phyloP scores from a whole-genome alignment of 441 rosid species.

The Manihot esculenta region DNA sequence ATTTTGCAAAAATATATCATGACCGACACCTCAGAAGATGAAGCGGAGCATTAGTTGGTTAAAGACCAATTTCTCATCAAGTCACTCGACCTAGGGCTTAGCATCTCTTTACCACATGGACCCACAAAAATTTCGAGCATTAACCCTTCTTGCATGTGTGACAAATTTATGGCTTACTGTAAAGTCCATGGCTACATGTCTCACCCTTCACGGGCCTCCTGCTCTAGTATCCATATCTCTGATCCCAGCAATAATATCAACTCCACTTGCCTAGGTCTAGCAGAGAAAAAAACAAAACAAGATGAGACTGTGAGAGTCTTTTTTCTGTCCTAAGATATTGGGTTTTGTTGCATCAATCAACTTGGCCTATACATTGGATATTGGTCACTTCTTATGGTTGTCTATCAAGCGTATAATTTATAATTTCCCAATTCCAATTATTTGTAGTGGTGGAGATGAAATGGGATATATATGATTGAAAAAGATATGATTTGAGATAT shows the following conservation, averaged over 20 bases:
- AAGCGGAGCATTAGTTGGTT: slow-evolving; percentile 20
- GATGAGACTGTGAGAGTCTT: slow-evolving; percentile 15
- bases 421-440: not conserved
- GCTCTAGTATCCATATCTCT: slow-evolving; percentile 9
- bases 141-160: slow-evolving; percentile 28
- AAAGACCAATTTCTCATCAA: not conserved
- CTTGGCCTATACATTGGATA: slow-evolving; percentile 11
- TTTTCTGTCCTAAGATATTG: slow-evolving; percentile 30
- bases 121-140: slow-evolving; percentile 20
- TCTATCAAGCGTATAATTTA: too few species aligned
- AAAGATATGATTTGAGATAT: slow-evolving; percentile 16
- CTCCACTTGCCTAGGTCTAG: slow-evolving; percentile 30
- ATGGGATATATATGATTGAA: not conserved
- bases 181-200: slow-evolving; percentile 18
- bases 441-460: not conserved
- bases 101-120: slow-evolving; percentile 18
- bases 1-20: too few species aligned
- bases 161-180: slow-evolving; percentile 19
- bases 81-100: not conserved
- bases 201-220: slow-evolving; percentile 28
- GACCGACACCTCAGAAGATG: not conserved
- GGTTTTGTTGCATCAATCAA: slow-evolving; percentile 12
- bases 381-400: slow-evolving; percentile 14
- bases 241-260: slow-evolving; percentile 21
- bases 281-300: slow-evolving; percentile 22